These are phyloP conservation scores for Fusarium tanahbumbuense DNA, from an alignment of 2,329 filamentous ascomycete species.

Conservation along the genomic window DNA sequence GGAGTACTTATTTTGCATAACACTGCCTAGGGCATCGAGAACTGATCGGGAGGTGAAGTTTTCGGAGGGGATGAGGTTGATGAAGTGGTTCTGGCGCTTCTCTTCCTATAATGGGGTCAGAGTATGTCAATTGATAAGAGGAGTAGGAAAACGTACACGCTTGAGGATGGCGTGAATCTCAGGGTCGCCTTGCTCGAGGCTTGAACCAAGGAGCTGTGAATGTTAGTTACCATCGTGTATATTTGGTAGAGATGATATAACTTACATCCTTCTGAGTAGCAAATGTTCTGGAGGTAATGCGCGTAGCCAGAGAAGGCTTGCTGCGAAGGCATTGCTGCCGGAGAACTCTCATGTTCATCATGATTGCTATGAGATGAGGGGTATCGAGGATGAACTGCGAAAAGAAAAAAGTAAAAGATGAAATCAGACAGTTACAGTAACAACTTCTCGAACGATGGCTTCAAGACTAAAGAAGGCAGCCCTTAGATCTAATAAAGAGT, in stretches of 20 bases:
- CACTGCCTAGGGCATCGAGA: slow-evolving; percentile 86
- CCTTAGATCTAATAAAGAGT: slow-evolving; percentile 37
- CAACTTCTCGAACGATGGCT: background rate
- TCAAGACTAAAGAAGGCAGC: slow-evolving; percentile 16
- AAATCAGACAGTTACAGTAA: background rate
- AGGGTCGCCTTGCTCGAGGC: slow-evolving; percentile 84
- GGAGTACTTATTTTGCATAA: slow-evolving; percentile 98
- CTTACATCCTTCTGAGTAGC: slow-evolving; percentile 43
- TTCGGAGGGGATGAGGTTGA: slow-evolving; percentile 93
- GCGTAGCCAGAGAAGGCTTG: slow-evolving; percentile 40
- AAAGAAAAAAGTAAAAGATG: background rate
- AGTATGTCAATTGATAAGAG: background rate
- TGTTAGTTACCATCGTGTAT: slow-evolving; percentile 8
- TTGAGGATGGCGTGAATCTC: slow-evolving; percentile 86
- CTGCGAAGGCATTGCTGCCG: slow-evolving; percentile 42
- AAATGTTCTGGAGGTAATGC: slow-evolving; percentile 35
- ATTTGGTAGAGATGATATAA: background rate
- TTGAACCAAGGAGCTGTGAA: slow-evolving; percentile 77
- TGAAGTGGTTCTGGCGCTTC: slow-evolving; percentile 92
- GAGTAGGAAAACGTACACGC: slow-evolving; percentile 67
- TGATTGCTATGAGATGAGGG: slow-evolving; percentile 23
- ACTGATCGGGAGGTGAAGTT: slow-evolving; percentile 93
- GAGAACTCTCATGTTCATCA: slow-evolving; percentile 43
- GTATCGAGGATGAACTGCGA: slow-evolving; percentile 1
- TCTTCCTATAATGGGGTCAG: slow-evolving; percentile 74